phyloP scores from a whole-genome alignment of 2,329 filamentous ascomycete genomes.

The Tolypocladium capitatum region DNA sequence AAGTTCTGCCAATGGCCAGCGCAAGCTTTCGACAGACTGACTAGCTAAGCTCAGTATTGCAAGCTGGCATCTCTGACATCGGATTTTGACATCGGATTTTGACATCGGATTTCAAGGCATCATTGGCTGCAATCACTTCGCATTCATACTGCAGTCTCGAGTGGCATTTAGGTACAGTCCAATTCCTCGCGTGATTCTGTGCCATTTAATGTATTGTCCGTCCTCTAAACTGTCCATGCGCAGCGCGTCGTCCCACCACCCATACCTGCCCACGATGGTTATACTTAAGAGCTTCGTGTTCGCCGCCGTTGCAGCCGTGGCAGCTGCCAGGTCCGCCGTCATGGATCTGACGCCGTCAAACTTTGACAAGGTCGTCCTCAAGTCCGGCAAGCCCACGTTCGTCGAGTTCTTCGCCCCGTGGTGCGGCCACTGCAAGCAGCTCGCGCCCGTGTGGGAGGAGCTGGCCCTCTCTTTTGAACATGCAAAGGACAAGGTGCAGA shows the following conservation, averaged over 20 bases:
- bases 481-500: slow-evolving; percentile 59
- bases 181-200: not conserved
- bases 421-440: slow-evolving; percentile 98
- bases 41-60: slow-evolving; percentile 8
- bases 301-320: slow-evolving; percentile 39
- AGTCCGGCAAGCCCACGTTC: slow-evolving; percentile 87
- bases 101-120: not conserved
- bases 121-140: not conserved
- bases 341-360: slow-evolving; percentile 80
- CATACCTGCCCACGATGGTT: slow-evolving; percentile 30
- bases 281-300: slow-evolving; percentile 47
- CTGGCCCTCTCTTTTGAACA: slow-evolving; percentile 62
- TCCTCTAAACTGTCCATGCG: not conserved
- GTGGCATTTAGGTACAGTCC: not conserved
- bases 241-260: not conserved
- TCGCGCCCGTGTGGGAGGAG: slow-evolving; percentile 90
- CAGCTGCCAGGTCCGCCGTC: slow-evolving; percentile 65
- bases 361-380: slow-evolving; percentile 80
- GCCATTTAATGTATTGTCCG: not conserved
- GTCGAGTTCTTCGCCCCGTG: slow-evolving; percentile 98
- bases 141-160: not conserved
- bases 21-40: too few relatives aligned
- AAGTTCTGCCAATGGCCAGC: too few relatives aligned
- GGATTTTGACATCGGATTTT: too few relatives aligned
- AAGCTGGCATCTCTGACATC: slow-evolving; percentile 16